phyloP scores from a whole-genome alignment of 345 rosid species.

The Eucalyptus albens region DNA sequence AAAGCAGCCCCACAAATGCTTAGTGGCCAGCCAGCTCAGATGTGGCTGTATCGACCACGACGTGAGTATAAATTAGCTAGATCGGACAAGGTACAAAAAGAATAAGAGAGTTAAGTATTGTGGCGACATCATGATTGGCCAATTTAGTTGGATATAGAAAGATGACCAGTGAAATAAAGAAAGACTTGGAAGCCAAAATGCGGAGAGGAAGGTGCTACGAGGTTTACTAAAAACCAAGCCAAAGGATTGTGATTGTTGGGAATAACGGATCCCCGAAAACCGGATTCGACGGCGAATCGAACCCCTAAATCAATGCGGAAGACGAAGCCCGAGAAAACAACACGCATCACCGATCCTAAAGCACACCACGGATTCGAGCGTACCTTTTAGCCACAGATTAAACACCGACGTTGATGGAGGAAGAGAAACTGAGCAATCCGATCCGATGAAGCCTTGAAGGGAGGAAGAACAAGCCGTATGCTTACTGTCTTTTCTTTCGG shows the following conservation, averaged over 20 bases:
- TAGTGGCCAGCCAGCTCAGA: background rate
- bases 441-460: too few species aligned
- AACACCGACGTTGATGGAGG: too few species aligned
- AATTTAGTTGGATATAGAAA: background rate
- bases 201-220: background rate
- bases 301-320: too few species aligned
- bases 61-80: background rate
- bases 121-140: background rate
- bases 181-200: background rate
- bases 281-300: too few species aligned
- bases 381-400: too few species aligned
- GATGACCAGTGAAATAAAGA: background rate
- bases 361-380: too few species aligned
- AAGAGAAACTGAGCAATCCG: too few species aligned
- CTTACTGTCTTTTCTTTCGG: too few species aligned
- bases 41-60: background rate
- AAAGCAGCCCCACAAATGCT: background rate
- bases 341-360: too few species aligned
- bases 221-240: background rate
- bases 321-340: too few species aligned
- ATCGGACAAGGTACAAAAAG: background rate
- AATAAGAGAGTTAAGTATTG: background rate
- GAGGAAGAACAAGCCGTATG: too few species aligned
- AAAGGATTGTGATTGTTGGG: background rate
- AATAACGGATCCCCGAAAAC: too few species aligned